Evolutionary conservation across 2,329 filamentous ascomycete genomes (phyloP).

Genomic region (Aspergillus cejpii): DNA sequence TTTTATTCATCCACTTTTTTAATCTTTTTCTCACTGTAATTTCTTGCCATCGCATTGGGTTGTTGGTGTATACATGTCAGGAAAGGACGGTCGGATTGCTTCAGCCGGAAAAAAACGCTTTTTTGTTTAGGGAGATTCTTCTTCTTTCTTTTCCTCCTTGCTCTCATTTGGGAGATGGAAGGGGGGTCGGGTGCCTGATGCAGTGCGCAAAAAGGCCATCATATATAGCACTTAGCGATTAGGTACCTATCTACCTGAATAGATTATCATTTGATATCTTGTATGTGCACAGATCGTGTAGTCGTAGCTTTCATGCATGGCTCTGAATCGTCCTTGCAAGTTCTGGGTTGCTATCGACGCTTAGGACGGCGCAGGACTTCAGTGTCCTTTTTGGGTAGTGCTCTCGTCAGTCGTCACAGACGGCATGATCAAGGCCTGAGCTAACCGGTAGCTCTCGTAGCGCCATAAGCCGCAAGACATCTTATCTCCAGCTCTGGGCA

Average conservation of each 20-base stretch:
- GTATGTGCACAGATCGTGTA: not conserved
- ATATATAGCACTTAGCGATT: slow-evolving; percentile 8
- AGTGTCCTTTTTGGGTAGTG: too few species aligned
- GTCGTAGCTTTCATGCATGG: too few species aligned
- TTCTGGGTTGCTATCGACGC: too few species aligned
- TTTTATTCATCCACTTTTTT: slow-evolving; percentile 11
- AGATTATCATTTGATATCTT: not conserved
- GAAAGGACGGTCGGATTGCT: slow-evolving; percentile 1
- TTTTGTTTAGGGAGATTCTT: slow-evolving; percentile 1
- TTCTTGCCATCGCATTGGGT: slow-evolving; percentile 8
- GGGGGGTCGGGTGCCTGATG: not conserved
- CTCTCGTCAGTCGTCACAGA: not conserved
- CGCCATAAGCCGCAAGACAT: too few species aligned
- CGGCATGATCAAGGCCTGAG: too few species aligned
- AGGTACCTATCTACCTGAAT: slow-evolving; percentile 1
- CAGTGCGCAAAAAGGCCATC: not conserved
- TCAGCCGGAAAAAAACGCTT: not conserved
- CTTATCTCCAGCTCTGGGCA: too few species aligned
- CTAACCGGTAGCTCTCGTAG: too few species aligned
- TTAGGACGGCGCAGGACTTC: too few species aligned
- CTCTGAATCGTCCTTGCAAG: too few species aligned
- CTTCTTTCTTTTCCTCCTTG: not conserved
- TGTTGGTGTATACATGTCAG: slow-evolving; percentile 10
- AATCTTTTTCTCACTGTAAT: slow-evolving; percentile 7
- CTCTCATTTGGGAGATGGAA: not conserved